Evolutionary conservation across 345 rosid genomes (phyloP), one percentile per base, ranked within the genome.

Genomic region (Barbarea vulgaris): DNA sequence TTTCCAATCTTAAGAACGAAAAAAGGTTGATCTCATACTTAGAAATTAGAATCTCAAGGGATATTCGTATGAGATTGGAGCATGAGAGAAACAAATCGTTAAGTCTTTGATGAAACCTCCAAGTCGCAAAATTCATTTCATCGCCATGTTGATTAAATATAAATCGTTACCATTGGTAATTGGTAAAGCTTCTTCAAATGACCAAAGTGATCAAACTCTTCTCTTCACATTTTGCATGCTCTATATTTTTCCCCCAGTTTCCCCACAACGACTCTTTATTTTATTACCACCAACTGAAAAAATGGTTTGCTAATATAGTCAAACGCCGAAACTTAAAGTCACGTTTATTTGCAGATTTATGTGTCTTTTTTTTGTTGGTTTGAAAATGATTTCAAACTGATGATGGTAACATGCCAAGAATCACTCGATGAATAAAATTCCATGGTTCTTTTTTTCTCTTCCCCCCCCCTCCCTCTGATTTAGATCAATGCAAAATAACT

Each of bases 401-500:
- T 54, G 22, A 24, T 36, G 62, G 15, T 37, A 51, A 13, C 17
- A 59, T 34, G 66, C 61, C 17, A 25, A 64, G 12, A 42, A 12
- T 54, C 54, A 3, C 9, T 27, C 42, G 18, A 52, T 53, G 12
- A 55, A 25, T n/a, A 10, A 11, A 39, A 39, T 28, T 62, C 1
- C 18, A 17, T n/a, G 25, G 18, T 28, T 28, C 8, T 54, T 53
- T 2, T 9, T 18, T 41, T 25, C 2, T n/a, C 30, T 41, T 25
- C 2, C 11, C 30, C 17, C 55, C 22, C 39, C 1, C 2, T 15
- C 60, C 8, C 19, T 27, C 31, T 61, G 33, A 42, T 2, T 48
- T 13, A 41, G 50, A 46, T 56, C 15, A 25, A 66, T 64, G 78
- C 68, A 31, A 59, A 72, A 61, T 36, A 51, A 27, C 33, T 70